Percentiles rank a stretch among this genome's conserved stretches.
phyloP scores from a whole-genome alignment of 164 flowering plant species.

The Liquidambar formosana region DNA sequence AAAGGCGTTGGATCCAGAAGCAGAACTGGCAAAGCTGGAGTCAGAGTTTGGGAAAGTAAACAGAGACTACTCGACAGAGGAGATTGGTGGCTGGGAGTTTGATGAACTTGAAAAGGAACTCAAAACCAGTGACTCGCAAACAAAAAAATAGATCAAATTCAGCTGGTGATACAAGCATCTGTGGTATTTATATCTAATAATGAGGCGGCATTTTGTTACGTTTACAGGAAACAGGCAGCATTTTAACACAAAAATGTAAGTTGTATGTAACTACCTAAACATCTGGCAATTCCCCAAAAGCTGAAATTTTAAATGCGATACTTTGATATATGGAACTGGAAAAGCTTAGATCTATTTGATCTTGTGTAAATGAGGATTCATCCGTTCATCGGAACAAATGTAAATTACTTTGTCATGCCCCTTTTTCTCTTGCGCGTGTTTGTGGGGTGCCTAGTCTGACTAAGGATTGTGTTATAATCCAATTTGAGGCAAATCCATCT shows the following conservation, averaged over 20 bases:
- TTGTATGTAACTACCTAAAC: background rate
- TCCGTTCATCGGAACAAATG: background rate
- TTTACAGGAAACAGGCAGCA: background rate
- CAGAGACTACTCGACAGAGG: slow-evolving; percentile 27
- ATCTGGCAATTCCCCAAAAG: background rate
- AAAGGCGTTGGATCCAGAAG: slow-evolving; percentile 9
- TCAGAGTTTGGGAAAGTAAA: slow-evolving; percentile 23
- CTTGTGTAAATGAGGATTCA: background rate
- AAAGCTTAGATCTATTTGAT: background rate
- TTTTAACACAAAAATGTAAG: background rate
- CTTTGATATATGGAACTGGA: slow-evolving; percentile 1
- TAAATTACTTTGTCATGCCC: too few relatives aligned
- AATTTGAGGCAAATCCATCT: too few relatives aligned
- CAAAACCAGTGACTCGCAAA: background rate
- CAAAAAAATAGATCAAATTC: background rate
- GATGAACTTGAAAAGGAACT: slow-evolving; percentile 1
- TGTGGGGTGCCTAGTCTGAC: too few relatives aligned
- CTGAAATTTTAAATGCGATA: background rate
- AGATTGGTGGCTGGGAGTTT: slow-evolving; percentile 18
- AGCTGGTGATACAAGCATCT: background rate
- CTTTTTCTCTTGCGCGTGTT: too few relatives aligned
- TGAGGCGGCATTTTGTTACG: background rate
- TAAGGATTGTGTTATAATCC: too few relatives aligned
- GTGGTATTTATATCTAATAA: background rate
- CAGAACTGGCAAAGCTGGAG: slow-evolving; percentile 23